Percentiles rank a stretch among this genome's conserved stretches.
Evolutionary conservation across 2,329 filamentous ascomycete species (phyloP).

Genomic region (Camptophora hylomeconis): DNA sequence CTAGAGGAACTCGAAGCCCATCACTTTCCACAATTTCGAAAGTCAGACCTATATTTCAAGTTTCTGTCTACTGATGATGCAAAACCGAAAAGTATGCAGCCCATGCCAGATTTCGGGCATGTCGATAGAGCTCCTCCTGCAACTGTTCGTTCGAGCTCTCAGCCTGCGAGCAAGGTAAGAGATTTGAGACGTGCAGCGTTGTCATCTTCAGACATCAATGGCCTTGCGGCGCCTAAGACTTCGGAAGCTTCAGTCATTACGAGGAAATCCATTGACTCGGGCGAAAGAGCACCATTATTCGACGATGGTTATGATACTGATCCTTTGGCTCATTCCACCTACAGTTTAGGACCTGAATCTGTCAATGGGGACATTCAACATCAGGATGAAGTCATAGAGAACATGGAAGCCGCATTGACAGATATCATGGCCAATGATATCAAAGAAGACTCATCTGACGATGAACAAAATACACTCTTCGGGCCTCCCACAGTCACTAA

Average conservation of each 20-base stretch:
- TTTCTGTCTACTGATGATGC: constrained; percentile 76
- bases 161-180: constrained; percentile 29
- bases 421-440: constrained; percentile 80
- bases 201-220: constrained; percentile 47
- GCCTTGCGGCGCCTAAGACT: constrained; percentile 27
- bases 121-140: constrained; percentile 21
- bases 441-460: constrained; percentile 23
- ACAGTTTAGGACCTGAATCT: constrained; percentile 66
- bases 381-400: constrained; percentile 72
- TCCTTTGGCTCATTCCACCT: constrained; percentile 59
- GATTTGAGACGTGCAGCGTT: constrained; percentile 48
- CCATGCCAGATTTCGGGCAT: not conserved
- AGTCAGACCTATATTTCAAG: constrained; percentile 91
- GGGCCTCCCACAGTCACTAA: constrained; percentile 14
- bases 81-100: too few relatives aligned
- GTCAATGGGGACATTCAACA: constrained; percentile 41
- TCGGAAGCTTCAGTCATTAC: constrained; percentile 31
- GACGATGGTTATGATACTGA: constrained; percentile 67
- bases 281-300: constrained; percentile 47
- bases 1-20: constrained; percentile 72
- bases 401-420: constrained; percentile 82
- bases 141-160: constrained; percentile 36
- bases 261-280: constrained; percentile 61
- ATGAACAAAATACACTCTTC: constrained; percentile 23
- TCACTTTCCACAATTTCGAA: constrained; percentile 76